Conservation (phyloP, 2,329 filamentous ascomycete species). For the Pseudogymnoascus sp. region DNA sequence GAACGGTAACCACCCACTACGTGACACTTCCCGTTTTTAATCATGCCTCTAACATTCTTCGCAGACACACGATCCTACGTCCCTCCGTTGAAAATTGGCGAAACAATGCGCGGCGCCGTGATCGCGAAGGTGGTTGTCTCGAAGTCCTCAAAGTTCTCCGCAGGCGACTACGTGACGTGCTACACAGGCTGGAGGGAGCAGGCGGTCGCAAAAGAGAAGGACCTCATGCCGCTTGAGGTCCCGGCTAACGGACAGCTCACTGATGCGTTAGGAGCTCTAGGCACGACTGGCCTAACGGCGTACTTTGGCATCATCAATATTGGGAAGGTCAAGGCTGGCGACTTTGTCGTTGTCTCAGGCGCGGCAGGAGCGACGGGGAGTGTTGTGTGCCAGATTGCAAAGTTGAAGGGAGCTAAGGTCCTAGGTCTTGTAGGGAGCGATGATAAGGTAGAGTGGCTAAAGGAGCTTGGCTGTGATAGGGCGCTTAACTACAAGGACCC, state of each 20-base stretch:
- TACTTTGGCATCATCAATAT: constrained; percentile 67
- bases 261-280: constrained; percentile 51
- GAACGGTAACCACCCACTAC: constrained; percentile 35
- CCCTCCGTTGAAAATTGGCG: constrained; percentile 58
- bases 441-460: constrained; percentile 60
- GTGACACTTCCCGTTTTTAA: constrained; percentile 6
- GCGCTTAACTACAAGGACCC: constrained; percentile 62
- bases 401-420: constrained; percentile 53
- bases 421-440: constrained; percentile 59
- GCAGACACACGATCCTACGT: constrained; percentile 50
- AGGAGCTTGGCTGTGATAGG: constrained; percentile 56
- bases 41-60: background rate
- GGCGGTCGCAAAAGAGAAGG: constrained; percentile 46
- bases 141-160: constrained; percentile 44
- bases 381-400: constrained; percentile 70
- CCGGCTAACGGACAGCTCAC: constrained; percentile 38
- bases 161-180: constrained; percentile 49
- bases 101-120: constrained; percentile 56
- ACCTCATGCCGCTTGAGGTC: constrained; percentile 33
- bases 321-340: constrained; percentile 57
- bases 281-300: constrained; percentile 48
- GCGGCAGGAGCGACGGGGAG: constrained; percentile 72
- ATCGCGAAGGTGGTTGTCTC: constrained; percentile 53
- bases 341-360: constrained; percentile 69
- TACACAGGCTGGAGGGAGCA: constrained; percentile 59